Conservation (phyloP, 2,329 filamentous ascomycete species). For the Amauroascus verrucosus region DNA sequence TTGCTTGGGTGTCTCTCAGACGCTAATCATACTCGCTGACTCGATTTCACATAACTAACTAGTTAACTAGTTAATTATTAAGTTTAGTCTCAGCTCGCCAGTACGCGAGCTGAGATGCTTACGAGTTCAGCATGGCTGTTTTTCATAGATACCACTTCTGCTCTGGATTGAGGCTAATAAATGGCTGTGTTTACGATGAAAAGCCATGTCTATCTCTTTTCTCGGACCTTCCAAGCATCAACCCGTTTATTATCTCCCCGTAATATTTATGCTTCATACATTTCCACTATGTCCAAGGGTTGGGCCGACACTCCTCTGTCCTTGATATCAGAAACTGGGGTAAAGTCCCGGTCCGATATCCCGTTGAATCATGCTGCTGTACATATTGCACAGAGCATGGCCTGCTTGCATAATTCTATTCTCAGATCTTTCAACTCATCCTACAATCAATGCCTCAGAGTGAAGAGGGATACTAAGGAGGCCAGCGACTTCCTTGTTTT, state of each 20-base stretch:
- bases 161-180: no score
- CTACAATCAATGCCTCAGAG: slow-evolving; percentile 29
- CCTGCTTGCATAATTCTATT: slow-evolving; percentile 33
- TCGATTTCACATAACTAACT: no score
- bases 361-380: slow-evolving; percentile 10
- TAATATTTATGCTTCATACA: not conserved
- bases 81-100: no score
- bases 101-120: no score
- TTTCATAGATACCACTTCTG: no score
- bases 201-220: not conserved
- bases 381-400: slow-evolving; percentile 17
- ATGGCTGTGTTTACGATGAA: no score
- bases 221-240: not conserved
- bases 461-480: slow-evolving; percentile 16
- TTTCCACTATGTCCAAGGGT: slow-evolving; percentile 7
- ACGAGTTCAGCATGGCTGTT: no score
- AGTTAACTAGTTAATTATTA: no score
- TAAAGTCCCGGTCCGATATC: slow-evolving; percentile 10
- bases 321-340: slow-evolving; percentile 12
- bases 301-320: slow-evolving; percentile 14
- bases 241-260: not conserved
- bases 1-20: no score
- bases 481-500: slow-evolving; percentile 25
- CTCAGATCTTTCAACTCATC: slow-evolving; percentile 34
- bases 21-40: no score